phyloP scores from a whole-genome alignment of 352 stramenopile species.

The Globisporangium nunn region DNA sequence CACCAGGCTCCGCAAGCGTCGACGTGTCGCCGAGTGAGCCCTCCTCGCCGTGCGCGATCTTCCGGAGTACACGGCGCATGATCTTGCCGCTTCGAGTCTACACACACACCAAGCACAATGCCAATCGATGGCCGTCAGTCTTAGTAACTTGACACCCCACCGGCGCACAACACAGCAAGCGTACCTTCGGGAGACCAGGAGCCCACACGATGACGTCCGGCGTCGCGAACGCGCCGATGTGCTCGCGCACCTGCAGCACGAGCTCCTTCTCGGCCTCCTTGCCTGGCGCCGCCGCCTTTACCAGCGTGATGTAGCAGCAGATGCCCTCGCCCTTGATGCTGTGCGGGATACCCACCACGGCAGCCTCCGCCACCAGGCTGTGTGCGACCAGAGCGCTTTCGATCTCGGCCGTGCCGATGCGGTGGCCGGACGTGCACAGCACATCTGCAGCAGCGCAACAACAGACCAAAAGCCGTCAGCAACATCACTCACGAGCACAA shows the following conservation, averaged over 20 bases:
- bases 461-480: constrained; percentile 3
- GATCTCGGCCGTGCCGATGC: constrained; percentile 86
- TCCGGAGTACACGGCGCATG: constrained; percentile 97
- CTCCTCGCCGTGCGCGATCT: constrained; percentile 94
- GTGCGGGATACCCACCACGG: constrained; percentile 93
- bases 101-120: neutral
- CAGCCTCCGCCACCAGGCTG: constrained; percentile 90
- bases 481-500: neutral
- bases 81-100: constrained; percentile 96
- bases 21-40: constrained; percentile 94
- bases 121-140: neutral
- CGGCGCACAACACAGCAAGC: neutral
- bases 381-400: constrained; percentile 90
- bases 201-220: constrained; percentile 94
- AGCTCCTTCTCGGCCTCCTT: constrained; percentile 57
- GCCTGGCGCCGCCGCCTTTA: constrained; percentile 64
- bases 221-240: constrained; percentile 95
- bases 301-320: constrained; percentile 93
- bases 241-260: constrained; percentile 78
- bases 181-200: constrained; percentile 87
- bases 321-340: constrained; percentile 96
- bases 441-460: constrained; percentile 71
- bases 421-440: constrained; percentile 91
- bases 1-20: constrained; percentile 93
- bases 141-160: neutral